Evolutionary conservation across 768 basidiomycete species (phyloP).

Genomic region (Rhizopogon roseolus): DNA sequence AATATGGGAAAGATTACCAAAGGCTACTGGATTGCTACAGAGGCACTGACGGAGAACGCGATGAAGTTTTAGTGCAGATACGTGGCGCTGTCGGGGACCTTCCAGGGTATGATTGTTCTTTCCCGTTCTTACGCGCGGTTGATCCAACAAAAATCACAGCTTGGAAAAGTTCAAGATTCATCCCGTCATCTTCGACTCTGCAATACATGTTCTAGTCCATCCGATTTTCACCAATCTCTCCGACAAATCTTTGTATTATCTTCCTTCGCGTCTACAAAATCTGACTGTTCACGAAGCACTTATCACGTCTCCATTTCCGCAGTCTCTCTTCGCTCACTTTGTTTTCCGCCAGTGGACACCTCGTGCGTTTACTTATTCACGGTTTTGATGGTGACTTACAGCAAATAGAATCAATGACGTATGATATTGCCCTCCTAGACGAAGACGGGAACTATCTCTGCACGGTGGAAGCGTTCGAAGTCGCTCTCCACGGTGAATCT

Average conservation of each 20-base stretch:
- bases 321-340: neutral
- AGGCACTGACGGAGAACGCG: neutral
- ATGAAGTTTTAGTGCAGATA: neutral
- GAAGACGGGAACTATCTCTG: neutral
- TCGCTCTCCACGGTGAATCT: neutral
- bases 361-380: neutral
- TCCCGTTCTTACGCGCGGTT: neutral
- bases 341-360: slow-evolving; percentile 1
- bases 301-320: neutral
- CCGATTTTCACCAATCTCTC: neutral
- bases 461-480: neutral
- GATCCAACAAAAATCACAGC: neutral
- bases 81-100: neutral
- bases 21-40: slow-evolving; percentile 12
- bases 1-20: slow-evolving; percentile 28
- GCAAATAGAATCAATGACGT: neutral
- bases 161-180: neutral
- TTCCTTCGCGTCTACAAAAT: neutral
- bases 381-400: neutral
- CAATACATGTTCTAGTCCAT: neutral
- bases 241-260: neutral
- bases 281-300: neutral
- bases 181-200: slow-evolving; percentile 1
- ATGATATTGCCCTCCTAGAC: neutral
- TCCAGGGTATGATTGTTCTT: neutral